These are phyloP conservation scores for Brassica hybrid DNA, from an alignment of 441 rosid species.

Conservation along the genomic window DNA sequence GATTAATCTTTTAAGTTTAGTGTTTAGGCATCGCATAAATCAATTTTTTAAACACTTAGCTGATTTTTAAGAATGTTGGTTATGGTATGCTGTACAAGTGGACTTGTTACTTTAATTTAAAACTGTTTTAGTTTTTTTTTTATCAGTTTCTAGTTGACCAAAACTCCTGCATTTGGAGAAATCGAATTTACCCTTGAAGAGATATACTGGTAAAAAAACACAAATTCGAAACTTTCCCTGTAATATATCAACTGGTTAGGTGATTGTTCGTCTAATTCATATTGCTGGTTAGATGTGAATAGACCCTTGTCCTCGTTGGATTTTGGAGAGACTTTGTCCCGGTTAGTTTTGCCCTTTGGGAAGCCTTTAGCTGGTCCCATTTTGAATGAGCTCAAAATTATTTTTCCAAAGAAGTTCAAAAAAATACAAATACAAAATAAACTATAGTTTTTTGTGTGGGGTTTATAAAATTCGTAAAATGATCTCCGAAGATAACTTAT, in stretches of 20 bases:
- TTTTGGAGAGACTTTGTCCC: not conserved
- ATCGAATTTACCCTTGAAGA: not conserved
- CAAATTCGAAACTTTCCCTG: not conserved
- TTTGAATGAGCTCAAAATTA: not conserved
- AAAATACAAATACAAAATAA: not conserved
- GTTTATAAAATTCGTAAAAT: not conserved
- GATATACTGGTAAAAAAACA: not conserved
- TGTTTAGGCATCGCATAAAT: too few species aligned
- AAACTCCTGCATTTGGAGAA: not conserved
- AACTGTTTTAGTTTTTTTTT: not conserved
- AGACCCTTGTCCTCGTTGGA: not conserved
- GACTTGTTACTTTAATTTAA: not conserved
- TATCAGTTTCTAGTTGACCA: not conserved
- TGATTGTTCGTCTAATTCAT: not conserved
- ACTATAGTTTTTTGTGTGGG: not conserved
- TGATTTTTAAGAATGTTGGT: not conserved
- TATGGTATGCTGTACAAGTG: conserved; percentile 4
- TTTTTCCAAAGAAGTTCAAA: not conserved
- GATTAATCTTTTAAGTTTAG: too few species aligned
- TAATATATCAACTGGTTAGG: not conserved
- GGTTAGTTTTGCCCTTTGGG: not conserved
- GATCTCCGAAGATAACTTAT: not conserved
- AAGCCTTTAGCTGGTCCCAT: not conserved
- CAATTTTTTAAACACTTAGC: not conserved
- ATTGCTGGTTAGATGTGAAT: not conserved